Evolutionary conservation across 108 stramenopile genomes (phyloP).

Genomic region (Stephanodiscus triporus): DNA sequence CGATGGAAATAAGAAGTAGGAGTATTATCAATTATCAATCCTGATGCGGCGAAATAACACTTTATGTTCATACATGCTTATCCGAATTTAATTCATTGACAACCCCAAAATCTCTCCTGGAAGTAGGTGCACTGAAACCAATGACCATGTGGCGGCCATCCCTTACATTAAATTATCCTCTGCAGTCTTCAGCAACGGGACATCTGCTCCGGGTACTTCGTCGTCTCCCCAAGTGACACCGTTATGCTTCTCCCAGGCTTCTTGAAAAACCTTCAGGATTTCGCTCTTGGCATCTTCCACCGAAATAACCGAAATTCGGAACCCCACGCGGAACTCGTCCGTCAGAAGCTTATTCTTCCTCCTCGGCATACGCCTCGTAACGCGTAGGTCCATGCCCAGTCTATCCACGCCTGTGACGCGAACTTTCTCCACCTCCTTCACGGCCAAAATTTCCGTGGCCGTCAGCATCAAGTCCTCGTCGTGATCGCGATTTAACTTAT

Average conservation of each 20-base stretch:
- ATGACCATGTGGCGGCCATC: neutral
- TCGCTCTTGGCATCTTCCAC: slow-evolving; percentile 98
- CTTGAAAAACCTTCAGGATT: slow-evolving; percentile 96
- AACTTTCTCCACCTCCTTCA: slow-evolving; percentile 67
- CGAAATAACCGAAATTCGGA: slow-evolving; percentile 88
- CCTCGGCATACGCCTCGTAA: slow-evolving; percentile 73
- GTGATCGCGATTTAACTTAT: slow-evolving; percentile 71
- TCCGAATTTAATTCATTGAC: neutral
- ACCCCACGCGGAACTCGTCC: slow-evolving; percentile 96
- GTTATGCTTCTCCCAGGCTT: slow-evolving; percentile 95
- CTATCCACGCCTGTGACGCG: slow-evolving; percentile 92
- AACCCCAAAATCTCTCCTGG: neutral
- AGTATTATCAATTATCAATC: neutral
- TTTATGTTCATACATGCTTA: neutral
- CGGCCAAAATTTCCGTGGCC: slow-evolving; percentile 70
- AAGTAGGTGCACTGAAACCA: neutral
- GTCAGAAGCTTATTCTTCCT: slow-evolving; percentile 86
- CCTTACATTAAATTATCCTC: slow-evolving; percentile 83
- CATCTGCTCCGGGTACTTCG: slow-evolving; percentile 66
- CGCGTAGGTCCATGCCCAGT: slow-evolving; percentile 95
- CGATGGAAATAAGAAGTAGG: neutral
- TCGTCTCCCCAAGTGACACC: slow-evolving; percentile 75
- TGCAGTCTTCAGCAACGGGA: slow-evolving; percentile 85
- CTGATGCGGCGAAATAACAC: neutral
- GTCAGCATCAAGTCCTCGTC: slow-evolving; percentile 67